Percentiles rank a stretch among this genome's conserved stretches.
phyloP scores from a whole-genome alignment of 306 rosid species.

The Begonia fuchsioides region DNA sequence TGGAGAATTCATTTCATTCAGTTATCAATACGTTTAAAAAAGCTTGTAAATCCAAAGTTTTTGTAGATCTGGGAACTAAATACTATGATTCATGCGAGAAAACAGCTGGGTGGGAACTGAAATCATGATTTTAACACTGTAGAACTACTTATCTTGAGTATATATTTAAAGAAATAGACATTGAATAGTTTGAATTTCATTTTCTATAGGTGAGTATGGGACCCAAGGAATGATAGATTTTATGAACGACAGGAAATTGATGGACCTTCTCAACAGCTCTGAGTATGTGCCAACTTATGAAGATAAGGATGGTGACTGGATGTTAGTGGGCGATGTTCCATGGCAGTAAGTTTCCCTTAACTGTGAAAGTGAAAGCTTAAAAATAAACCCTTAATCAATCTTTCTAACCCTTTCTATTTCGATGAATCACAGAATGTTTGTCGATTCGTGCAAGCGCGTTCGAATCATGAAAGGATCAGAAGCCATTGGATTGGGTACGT shows the following conservation, averaged over 20 bases:
- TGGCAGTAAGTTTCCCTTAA: slow-evolving; percentile 68
- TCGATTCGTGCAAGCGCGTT: slow-evolving; percentile 95
- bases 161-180: not conserved
- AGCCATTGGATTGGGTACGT: slow-evolving; percentile 92
- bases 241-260: slow-evolving; percentile 97
- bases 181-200: slow-evolving; percentile 4
- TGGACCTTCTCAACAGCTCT: slow-evolving; percentile 97
- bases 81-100: no score
- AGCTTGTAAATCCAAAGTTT: not conserved
- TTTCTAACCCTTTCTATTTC: not conserved
- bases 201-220: slow-evolving; percentile 68
- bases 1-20: no score
- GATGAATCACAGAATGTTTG: slow-evolving; percentile 65
- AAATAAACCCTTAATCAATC: not conserved
- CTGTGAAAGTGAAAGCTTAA: not conserved
- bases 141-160: not conserved
- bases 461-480: slow-evolving; percentile 98
- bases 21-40: not conserved
- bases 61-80: not conserved
- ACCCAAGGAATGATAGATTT: slow-evolving; percentile 98
- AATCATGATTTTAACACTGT: not conserved
- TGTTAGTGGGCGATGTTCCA: slow-evolving; percentile 99
- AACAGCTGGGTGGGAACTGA: no score
- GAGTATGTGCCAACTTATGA: slow-evolving; percentile 98
- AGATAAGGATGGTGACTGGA: slow-evolving; percentile 99